Percentiles rank a stretch among this genome's conserved stretches.
Evolutionary conservation across 2,329 filamentous ascomycete genomes (phyloP).

Genomic region (Drechslera avenae): DNA sequence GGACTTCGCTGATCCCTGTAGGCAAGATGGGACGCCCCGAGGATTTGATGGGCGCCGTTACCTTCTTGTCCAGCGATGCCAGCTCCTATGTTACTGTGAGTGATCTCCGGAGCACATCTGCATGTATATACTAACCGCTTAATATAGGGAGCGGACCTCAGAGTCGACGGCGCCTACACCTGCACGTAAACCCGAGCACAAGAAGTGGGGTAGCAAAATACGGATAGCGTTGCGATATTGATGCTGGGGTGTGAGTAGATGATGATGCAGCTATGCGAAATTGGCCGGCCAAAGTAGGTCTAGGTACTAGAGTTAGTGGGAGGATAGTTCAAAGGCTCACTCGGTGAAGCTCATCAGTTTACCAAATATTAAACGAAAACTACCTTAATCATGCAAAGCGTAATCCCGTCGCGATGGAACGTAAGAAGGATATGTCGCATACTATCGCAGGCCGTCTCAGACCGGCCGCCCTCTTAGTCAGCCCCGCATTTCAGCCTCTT

Average conservation of each 20-base stretch:
- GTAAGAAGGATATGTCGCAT: neutral
- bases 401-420: too few species aligned
- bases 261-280: neutral
- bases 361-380: neutral
- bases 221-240: neutral
- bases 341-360: neutral
- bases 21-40: constrained; percentile 92
- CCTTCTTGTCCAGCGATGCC: constrained; percentile 82
- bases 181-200: constrained; percentile 58
- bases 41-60: constrained; percentile 91
- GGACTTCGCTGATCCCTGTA: constrained; percentile 89
- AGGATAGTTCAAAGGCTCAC: neutral
- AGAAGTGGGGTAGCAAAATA: neutral
- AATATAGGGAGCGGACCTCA: constrained; percentile 68
- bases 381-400: too few species aligned
- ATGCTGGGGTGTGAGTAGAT: neutral
- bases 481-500: constrained; percentile 11
- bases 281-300: neutral
- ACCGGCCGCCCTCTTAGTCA: too few species aligned
- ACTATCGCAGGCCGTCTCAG: neutral
- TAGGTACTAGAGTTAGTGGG: neutral
- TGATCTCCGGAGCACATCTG: neutral
- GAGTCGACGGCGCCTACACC: constrained; percentile 90
- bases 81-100: constrained; percentile 48
- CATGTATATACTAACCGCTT: constrained; percentile 32